A percentile compares a stretch with the other conserved stretches of the same genome.
phyloP scores from a whole-genome alignment of 352 stramenopile species.

The Phytophthora rubi region DNA sequence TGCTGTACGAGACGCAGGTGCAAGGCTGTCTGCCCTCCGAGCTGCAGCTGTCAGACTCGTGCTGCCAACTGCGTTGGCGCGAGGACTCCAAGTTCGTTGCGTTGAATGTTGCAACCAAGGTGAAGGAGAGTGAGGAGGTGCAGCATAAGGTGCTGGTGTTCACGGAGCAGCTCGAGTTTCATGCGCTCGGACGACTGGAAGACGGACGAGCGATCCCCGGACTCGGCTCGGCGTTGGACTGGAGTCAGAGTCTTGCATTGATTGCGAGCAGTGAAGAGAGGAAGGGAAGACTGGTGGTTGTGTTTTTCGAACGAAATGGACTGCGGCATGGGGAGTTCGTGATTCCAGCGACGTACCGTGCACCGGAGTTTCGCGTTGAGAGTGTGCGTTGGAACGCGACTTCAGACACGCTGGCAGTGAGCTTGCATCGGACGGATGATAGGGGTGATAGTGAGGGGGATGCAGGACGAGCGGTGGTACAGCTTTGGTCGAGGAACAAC shows the following conservation, averaged over 20 bases:
- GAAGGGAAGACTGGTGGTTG: constrained; percentile 61
- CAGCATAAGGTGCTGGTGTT: constrained; percentile 63
- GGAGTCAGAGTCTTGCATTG: constrained; percentile 78
- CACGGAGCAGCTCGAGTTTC: constrained; percentile 60
- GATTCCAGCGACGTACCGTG: constrained; percentile 47
- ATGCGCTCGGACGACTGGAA: constrained; percentile 72
- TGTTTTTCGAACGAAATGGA: constrained; percentile 89
- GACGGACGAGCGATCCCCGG: constrained; percentile 62
- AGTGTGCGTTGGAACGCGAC: constrained; percentile 66
- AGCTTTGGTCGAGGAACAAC: constrained; percentile 82
- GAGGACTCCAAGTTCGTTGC: constrained; percentile 76
- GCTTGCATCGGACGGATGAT: constrained; percentile 20
- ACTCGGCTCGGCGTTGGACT: constrained; percentile 58
- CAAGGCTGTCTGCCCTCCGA: constrained; percentile 40
- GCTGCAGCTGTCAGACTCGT: constrained; percentile 12
- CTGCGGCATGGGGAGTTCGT: constrained; percentile 82
- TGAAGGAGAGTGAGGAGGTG: constrained; percentile 1
- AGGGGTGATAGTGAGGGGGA: background rate
- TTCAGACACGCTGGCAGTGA: constrained; percentile 76
- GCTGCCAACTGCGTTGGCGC: constrained; percentile 62
- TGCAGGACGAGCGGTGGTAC: constrained; percentile 37
- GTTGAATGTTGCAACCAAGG: constrained; percentile 54
- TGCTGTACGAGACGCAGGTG: constrained; percentile 71
- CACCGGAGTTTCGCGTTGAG: constrained; percentile 36
- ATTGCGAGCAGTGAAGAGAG: constrained; percentile 69